Conservation (phyloP, 106 monocot species). For the Allium fistulosum region DNA sequence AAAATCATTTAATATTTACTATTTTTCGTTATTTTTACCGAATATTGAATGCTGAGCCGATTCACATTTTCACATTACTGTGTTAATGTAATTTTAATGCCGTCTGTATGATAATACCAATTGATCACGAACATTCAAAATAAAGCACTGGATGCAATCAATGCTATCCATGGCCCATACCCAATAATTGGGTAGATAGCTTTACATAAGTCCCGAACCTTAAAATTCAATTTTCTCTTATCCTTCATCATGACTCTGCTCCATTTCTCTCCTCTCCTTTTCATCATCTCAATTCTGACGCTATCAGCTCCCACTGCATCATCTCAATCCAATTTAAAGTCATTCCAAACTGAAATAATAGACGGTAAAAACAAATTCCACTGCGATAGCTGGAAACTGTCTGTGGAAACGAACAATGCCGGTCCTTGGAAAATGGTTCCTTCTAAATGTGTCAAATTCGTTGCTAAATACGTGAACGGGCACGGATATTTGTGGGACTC, state of each 20-base stretch:
- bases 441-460: constrained; percentile 4
- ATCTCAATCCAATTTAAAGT: not conserved
- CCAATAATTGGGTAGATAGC: no score
- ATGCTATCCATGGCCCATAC: no score
- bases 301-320: not conserved
- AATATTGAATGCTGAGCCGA: no score
- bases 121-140: no score
- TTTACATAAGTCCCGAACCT: no score
- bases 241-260: not conserved
- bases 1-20: no score
- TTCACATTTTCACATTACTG: no score
- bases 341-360: no score
- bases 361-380: not conserved
- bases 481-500: constrained; percentile 26
- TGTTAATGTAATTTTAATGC: no score
- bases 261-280: not conserved
- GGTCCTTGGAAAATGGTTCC: constrained; percentile 21
- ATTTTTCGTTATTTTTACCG: no score
- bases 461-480: constrained; percentile 29
- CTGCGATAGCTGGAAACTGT: constrained; percentile 38
- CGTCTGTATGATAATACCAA: no score
- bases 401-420: constrained; percentile 37
- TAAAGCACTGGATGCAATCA: no score
- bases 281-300: not conserved
- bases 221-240: not conserved